Evolutionary conservation across 2,329 filamentous ascomycete genomes (phyloP).

Genomic region (Chrysoporthe cubensis): DNA sequence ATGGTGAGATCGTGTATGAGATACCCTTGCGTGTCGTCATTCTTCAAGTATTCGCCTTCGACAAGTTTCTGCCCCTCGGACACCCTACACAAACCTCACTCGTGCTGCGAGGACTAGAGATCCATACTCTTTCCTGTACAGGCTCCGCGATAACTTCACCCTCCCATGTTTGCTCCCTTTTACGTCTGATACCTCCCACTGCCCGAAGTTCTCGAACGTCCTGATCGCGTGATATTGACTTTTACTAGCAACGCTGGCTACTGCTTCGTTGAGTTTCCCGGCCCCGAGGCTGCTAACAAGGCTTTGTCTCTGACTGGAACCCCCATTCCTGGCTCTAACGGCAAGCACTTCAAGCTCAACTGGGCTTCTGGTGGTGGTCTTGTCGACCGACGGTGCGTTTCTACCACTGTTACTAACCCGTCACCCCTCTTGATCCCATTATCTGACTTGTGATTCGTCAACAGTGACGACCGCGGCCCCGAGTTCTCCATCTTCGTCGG

Average conservation of each 20-base stretch:
- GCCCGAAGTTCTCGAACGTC: too few species aligned
- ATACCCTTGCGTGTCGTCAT: background rate
- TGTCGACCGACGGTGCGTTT: slow-evolving; percentile 81
- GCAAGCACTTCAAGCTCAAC: slow-evolving; percentile 97
- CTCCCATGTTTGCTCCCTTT: too few species aligned
- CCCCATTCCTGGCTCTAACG: slow-evolving; percentile 83
- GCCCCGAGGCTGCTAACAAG: slow-evolving; percentile 83
- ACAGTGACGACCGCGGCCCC: slow-evolving; percentile 89
- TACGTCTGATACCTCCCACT: background rate
- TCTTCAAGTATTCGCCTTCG: background rate
- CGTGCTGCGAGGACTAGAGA: background rate
- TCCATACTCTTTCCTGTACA: background rate
- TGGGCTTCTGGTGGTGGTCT: slow-evolving; percentile 97
- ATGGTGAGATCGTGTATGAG: background rate
- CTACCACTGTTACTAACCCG: slow-evolving; percentile 12
- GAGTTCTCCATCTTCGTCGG: slow-evolving; percentile 98
- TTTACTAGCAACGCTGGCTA: slow-evolving; percentile 85
- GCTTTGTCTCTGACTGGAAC: slow-evolving; percentile 88
- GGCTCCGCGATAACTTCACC: background rate
- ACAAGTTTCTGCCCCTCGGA: background rate
- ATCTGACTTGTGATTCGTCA: slow-evolving; percentile 32
- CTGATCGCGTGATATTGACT: slow-evolving; percentile 30
- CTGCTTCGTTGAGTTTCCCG: slow-evolving; percentile 82
- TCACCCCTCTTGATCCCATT: background rate
- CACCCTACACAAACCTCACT: background rate